Conservation (phyloP, 768 basidiomycete species). For the Trametes cinnabarina region DNA sequence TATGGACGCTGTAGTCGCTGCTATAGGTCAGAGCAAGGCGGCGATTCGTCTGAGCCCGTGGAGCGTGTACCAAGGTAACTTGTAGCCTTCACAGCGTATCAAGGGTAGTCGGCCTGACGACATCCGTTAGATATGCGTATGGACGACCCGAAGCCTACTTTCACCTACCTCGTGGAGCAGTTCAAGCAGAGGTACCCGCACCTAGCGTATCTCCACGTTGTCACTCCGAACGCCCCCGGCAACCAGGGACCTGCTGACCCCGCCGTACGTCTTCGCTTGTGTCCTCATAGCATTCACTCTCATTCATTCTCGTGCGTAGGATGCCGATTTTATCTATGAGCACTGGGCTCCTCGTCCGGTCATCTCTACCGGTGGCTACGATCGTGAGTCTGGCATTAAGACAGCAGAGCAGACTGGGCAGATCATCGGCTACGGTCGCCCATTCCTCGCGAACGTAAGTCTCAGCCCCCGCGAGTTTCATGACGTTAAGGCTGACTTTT, state of each 20-base stretch:
- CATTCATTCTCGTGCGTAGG: not conserved
- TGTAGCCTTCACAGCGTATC: not conserved
- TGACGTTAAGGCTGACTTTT: too few relatives aligned
- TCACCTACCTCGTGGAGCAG: slow-evolving; percentile 45
- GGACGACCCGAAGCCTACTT: slow-evolving; percentile 54
- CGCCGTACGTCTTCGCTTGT: slow-evolving; percentile 1
- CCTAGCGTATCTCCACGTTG: slow-evolving; percentile 38
- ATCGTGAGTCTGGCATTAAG: slow-evolving; percentile 20
- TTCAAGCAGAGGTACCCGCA: slow-evolving; percentile 41
- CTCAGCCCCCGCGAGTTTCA: too few relatives aligned
- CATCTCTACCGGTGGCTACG: slow-evolving; percentile 27
- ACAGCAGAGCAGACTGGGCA: slow-evolving; percentile 24
- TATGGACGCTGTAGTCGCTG: slow-evolving; percentile 35
- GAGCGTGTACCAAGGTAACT: slow-evolving; percentile 19
- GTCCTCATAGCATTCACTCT: too few relatives aligned
- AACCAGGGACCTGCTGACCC: slow-evolving; percentile 1
- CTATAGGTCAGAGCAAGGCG: slow-evolving; percentile 39
- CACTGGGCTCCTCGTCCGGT: slow-evolving; percentile 25
- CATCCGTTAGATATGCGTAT: slow-evolving; percentile 41
- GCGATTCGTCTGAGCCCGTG: slow-evolving; percentile 42
- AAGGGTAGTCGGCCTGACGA: not conserved
- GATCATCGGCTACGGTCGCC: slow-evolving; percentile 28
- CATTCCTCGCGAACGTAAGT: slow-evolving; percentile 32
- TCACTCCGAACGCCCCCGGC: slow-evolving; percentile 22
- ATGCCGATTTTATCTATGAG: slow-evolving; percentile 22